Conservation (phyloP, 2,329 filamentous ascomycete genomes). For the Akanthomyces uredinophilus region DNA sequence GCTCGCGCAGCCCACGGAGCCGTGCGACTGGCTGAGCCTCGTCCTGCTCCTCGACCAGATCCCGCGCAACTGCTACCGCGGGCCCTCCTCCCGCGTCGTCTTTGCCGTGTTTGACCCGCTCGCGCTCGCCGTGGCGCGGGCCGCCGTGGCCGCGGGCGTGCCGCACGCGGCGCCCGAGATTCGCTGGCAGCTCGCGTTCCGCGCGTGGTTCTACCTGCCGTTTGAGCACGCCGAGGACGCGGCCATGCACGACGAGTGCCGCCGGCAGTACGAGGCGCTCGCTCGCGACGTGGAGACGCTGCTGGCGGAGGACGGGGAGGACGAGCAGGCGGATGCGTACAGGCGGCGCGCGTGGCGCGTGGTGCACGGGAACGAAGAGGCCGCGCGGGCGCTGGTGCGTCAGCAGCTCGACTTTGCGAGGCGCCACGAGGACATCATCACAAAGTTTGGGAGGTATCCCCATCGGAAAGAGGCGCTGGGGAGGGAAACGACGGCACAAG, state of each 20-base stretch:
- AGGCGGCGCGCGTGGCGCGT: slow-evolving; percentile 25
- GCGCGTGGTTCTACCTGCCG: slow-evolving; percentile 56
- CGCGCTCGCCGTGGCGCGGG: slow-evolving; percentile 37
- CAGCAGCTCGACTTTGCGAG: slow-evolving; percentile 31
- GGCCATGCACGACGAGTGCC: slow-evolving; percentile 36
- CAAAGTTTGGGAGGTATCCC: slow-evolving; percentile 54
- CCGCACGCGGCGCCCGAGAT: slow-evolving; percentile 23
- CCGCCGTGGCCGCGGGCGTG: slow-evolving; percentile 31
- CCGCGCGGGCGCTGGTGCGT: slow-evolving; percentile 22
- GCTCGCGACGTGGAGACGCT: slow-evolving; percentile 29
- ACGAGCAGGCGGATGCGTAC: slow-evolving; percentile 19
- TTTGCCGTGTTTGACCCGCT: slow-evolving; percentile 55
- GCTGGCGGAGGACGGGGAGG: slow-evolving; percentile 21
- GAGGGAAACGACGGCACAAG: slow-evolving; percentile 43
- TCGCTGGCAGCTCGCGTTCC: slow-evolving; percentile 33
- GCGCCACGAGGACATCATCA: slow-evolving; percentile 46
- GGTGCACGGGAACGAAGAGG: slow-evolving; percentile 23
- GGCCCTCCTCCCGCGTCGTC: slow-evolving; percentile 35
- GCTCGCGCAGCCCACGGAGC: slow-evolving; percentile 21
- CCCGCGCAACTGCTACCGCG: slow-evolving; percentile 56
- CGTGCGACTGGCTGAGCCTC: slow-evolving; percentile 42
- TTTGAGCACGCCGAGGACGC: slow-evolving; percentile 54
- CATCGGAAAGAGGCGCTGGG: slow-evolving; percentile 50
- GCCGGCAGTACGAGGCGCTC: slow-evolving; percentile 28
- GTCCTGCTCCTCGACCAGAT: slow-evolving; percentile 59